phyloP scores from a whole-genome alignment of 2,329 filamentous ascomycete species.

The Pseudogymnoascus pannorum region DNA sequence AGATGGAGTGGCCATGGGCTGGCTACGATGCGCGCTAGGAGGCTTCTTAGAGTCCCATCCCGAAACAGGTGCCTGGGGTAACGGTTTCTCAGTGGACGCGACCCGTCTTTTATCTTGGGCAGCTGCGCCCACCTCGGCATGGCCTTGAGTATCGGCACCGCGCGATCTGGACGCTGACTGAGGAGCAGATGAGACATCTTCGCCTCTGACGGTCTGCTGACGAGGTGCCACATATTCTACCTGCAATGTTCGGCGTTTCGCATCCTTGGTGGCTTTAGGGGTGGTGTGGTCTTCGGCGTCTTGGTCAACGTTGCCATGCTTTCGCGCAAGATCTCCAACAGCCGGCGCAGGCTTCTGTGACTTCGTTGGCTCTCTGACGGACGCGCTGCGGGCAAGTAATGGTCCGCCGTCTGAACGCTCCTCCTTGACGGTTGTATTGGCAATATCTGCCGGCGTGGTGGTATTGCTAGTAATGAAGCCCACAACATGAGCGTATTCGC shows the following conservation, averaged over 20 bases:
- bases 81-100: conserved; percentile 48
- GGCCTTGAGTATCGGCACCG: conserved; percentile 47
- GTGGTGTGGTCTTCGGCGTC: conserved; percentile 53
- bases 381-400: conserved; percentile 73
- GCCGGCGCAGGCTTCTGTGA: conserved; percentile 45
- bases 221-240: conserved; percentile 94
- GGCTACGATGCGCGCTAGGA: conserved; percentile 26
- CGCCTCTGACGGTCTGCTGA: conserved; percentile 70
- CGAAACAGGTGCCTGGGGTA: conserved; percentile 45
- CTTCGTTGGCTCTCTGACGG: conserved; percentile 81
- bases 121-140: conserved; percentile 34
- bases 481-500: conserved; percentile 93
- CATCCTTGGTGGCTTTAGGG: conserved; percentile 64
- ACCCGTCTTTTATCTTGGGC: conserved; percentile 27
- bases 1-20: conserved; percentile 37
- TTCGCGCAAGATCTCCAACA: conserved; percentile 60
- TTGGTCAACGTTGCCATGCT: conserved; percentile 66
- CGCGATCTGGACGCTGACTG: conserved; percentile 39
- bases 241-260: conserved; percentile 89
- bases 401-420: conserved; percentile 51
- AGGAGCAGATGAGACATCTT: conserved; percentile 26
- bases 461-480: conserved; percentile 95
- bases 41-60: conserved; percentile 38
- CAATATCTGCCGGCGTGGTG: conserved; percentile 77
- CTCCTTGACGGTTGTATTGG: conserved; percentile 59